phyloP scores from a whole-genome alignment of 1,284 basidiomycete genomes.

The Pseudozyma pruni region DNA sequence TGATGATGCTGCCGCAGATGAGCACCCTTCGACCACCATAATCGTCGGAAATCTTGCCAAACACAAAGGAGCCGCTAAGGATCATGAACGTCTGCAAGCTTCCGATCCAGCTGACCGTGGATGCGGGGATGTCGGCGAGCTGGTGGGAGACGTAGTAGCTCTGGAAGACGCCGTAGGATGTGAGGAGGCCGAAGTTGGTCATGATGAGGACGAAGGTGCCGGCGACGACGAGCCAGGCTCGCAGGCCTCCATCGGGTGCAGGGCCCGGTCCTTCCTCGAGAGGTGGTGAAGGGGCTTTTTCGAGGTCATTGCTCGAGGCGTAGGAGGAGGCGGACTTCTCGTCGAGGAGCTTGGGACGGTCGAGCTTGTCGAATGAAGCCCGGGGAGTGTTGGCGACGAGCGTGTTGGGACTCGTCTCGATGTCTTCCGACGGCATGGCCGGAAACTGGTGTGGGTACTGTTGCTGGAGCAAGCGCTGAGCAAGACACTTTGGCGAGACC shows the following conservation, averaged over 20 bases:
- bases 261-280: conserved; percentile 2
- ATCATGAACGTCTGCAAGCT: conserved; percentile 47
- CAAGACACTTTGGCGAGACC: conserved; percentile 42
- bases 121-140: conserved; percentile 25
- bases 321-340: not conserved
- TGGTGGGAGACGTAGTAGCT: conserved; percentile 38
- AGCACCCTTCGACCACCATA: conserved; percentile 31
- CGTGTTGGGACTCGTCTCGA: conserved; percentile 29
- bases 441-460: conserved; percentile 8
- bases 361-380: conserved; percentile 29
- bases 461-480: conserved; percentile 37
- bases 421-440: not conserved
- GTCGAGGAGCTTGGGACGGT: conserved; percentile 11
- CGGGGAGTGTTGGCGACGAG: conserved; percentile 41
- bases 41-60: conserved; percentile 49
- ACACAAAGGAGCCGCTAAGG: conserved; percentile 34
- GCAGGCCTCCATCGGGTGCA: conserved; percentile 41
- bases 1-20: conserved; percentile 27
- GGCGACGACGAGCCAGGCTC: conserved; percentile 45
- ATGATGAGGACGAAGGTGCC: conserved; percentile 48
- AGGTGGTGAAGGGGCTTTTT: not conserved
- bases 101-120: conserved; percentile 44
- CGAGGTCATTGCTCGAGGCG: conserved; percentile 8
- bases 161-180: conserved; percentile 48
- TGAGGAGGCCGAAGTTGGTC: conserved; percentile 52